Conservation (phyloP, 345 rosid genomes). For the Erysimum cheiranthoides region DNA sequence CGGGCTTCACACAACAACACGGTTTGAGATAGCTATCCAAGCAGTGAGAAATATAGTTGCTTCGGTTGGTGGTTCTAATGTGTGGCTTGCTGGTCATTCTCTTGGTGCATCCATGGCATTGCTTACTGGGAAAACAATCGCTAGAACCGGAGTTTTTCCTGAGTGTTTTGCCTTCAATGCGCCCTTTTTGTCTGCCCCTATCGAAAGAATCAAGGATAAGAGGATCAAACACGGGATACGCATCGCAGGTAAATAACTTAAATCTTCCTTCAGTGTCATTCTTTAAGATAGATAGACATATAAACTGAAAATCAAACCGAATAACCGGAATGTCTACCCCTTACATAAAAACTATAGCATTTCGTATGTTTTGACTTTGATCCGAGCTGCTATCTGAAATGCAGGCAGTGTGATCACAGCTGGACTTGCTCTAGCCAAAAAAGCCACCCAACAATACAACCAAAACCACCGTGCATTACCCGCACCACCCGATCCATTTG, state of each 20-base stretch:
- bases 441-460: conserved; percentile 47
- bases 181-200: conserved; percentile 78
- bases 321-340: too few relatives aligned
- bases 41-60: conserved; percentile 75
- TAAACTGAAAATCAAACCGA: background rate
- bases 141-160: conserved; percentile 59
- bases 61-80: conserved; percentile 62
- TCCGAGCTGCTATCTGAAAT: background rate
- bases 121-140: conserved; percentile 79
- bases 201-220: conserved; percentile 71
- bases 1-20: conserved; percentile 71
- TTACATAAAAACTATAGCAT: background rate
- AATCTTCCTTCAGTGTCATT: conserved; percentile 5
- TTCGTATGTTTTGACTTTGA: background rate
- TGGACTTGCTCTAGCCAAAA: conserved; percentile 72
- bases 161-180: conserved; percentile 83
- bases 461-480: conserved; percentile 57
- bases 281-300: background rate
- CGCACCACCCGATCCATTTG: conserved; percentile 57
- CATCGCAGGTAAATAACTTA: conserved; percentile 60
- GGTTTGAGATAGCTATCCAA: conserved; percentile 81
- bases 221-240: conserved; percentile 72
- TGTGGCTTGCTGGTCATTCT: conserved; percentile 95
- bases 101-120: conserved; percentile 87
- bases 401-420: conserved; percentile 83